Base-by-base conservation (phyloP, 148 eudicot genomes). In the Vaccinium macrocarpon region DNA sequence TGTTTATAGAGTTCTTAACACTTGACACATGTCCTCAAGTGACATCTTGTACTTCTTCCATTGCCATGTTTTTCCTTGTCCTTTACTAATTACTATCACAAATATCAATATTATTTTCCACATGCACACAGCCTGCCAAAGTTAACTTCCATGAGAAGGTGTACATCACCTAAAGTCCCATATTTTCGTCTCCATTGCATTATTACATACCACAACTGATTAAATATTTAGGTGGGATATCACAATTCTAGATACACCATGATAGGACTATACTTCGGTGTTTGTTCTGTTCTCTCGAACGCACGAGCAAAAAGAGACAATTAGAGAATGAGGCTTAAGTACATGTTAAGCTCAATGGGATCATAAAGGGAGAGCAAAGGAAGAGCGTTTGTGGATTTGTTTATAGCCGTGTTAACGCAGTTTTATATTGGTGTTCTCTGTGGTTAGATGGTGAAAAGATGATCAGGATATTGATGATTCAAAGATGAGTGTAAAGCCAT, bases 391-490 rank as follows among this genome's bases (percentile, higher is more conserved):
- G 73, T 68, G 42, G 73, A 68, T 68, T 68, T 29, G 73, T 27
- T 5, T 27, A 27, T 66, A 66, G 6, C 35, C 35, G 6, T 66
- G 38, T 32, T 25, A 25, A 66, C 11, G 35, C 71, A 64, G 71
- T 66, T 66, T 11, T 23, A 64, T 10, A 68, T 25, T 10, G 7
- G 16, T 27, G 38, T 27, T 15, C 8, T 68, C 2, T 12, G 73
- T 29, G 73, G 42, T 27, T 68, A 5, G 8, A 68, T 64, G 70
- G 5, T 23, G 70, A 23, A 64, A 64, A 9, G 70, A 64, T 23
- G 29, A 64, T 64, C 70, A 23, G 29, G 70, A 64, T 68, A 68
- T 27, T 68, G 73, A 68, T 68, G 73, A 68, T 68, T 27, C 73
- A 68, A 66, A 68, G 73, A 27, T 68, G 12, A 68, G 73, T 16